Conservation (phyloP, 2,329 filamentous ascomycete species). For the Nigrospora sphaerica region DNA sequence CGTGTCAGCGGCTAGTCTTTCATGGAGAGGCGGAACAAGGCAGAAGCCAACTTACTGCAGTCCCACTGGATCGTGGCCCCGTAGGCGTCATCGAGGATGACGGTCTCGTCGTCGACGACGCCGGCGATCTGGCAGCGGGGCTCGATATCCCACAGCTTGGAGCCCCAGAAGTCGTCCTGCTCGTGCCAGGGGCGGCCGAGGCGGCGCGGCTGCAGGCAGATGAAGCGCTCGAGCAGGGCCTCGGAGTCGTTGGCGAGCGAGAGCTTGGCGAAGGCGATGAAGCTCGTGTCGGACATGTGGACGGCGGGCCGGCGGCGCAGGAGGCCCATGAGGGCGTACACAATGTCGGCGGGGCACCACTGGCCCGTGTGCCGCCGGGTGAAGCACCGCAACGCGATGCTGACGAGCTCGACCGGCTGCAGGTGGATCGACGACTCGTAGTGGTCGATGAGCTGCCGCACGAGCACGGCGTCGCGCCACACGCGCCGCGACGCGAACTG, state of each 20-base stretch:
- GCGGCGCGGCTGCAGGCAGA: conserved; percentile 29
- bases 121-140: conserved; percentile 32
- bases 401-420: conserved; percentile 31
- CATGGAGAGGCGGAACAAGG: not conserved
- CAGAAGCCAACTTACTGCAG: not conserved
- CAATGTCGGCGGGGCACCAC: conserved; percentile 21
- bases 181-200: conserved; percentile 28
- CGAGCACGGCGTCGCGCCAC: conserved; percentile 29
- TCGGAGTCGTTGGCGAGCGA: conserved; percentile 38
- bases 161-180: conserved; percentile 30
- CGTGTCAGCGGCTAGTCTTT: not conserved
- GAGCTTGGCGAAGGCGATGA: conserved; percentile 39
- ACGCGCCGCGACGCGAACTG: conserved; percentile 28
- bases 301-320: conserved; percentile 27
- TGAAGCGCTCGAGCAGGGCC: conserved; percentile 33
- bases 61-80: conserved; percentile 36
- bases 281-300: conserved; percentile 29
- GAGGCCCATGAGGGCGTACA: conserved; percentile 29
- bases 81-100: conserved; percentile 24
- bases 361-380: conserved; percentile 17
- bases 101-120: conserved; percentile 30
- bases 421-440: conserved; percentile 33
- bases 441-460: conserved; percentile 36
- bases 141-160: conserved; percentile 36
- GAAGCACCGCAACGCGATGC: conserved; percentile 23